These are phyloP conservation scores for Chlorella sp. DNA, from an alignment of 139 green algal genomes.

Conservation along the genomic window DNA sequence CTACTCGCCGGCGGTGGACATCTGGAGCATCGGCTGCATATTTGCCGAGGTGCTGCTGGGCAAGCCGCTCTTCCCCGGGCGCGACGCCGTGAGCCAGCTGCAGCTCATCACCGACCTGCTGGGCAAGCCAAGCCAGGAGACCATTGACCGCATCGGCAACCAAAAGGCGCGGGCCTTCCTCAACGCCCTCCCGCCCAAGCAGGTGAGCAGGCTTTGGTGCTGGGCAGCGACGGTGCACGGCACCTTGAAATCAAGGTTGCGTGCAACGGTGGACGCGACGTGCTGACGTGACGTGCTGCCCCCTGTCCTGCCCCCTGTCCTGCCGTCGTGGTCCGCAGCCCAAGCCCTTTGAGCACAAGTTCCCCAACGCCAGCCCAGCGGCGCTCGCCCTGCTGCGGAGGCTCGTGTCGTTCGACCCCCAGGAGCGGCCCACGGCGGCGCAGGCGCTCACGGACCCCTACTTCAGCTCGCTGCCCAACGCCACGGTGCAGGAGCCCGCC, in stretches of 20 bases:
- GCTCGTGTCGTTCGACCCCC: slow-evolving; percentile 71
- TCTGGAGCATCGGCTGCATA: slow-evolving; percentile 89
- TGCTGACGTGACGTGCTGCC: no score
- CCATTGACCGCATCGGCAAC: slow-evolving; percentile 27
- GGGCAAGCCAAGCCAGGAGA: slow-evolving; percentile 16
- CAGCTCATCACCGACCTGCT: slow-evolving; percentile 34
- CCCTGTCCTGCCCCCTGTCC: no score
- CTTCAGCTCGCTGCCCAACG: slow-evolving; percentile 31
- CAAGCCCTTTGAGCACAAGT: slow-evolving; percentile 15
- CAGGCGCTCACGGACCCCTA: slow-evolving; percentile 66
- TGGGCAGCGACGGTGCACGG: no score
- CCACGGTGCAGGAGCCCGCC: background rate
- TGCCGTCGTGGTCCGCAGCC: no score
- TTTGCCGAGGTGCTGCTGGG: slow-evolving; percentile 87
- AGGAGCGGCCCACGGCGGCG: slow-evolving; percentile 56
- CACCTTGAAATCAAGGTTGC: no score
- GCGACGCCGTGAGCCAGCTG: slow-evolving; percentile 29
- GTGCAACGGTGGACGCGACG: no score
- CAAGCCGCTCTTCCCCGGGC: slow-evolving; percentile 64
- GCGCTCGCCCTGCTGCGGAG: slow-evolving; percentile 48
- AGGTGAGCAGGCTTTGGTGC: background rate
- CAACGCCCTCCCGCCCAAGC: slow-evolving; percentile 19
- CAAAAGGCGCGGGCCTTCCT: slow-evolving; percentile 26
- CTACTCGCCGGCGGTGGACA: slow-evolving; percentile 15
- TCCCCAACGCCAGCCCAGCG: slow-evolving; percentile 39